These are phyloP conservation scores for Trichoderma simmonsii DNA, from an alignment of 2,329 filamentous ascomycete genomes.

Conservation along the genomic window DNA sequence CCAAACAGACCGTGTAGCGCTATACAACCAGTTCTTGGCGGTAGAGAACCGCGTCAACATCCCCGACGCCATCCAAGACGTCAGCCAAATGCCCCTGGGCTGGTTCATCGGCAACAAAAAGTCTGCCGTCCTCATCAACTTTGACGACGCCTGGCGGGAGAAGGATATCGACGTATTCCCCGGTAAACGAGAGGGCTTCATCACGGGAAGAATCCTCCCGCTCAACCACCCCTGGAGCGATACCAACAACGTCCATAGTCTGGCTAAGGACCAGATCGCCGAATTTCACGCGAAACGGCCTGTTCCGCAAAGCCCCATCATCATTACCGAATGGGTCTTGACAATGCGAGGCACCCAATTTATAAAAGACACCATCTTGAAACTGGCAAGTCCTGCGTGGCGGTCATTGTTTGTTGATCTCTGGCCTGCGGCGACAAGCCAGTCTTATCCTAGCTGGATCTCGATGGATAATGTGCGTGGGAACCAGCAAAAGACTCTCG, in stretches of 20 bases:
- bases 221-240: slow-evolving; percentile 26
- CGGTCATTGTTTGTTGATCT: slow-evolving; percentile 23
- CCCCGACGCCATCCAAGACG: slow-evolving; percentile 24
- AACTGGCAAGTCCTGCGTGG: slow-evolving; percentile 23
- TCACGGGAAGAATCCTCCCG: slow-evolving; percentile 28
- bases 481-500: slow-evolving; percentile 26
- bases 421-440: slow-evolving; percentile 26
- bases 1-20: background rate
- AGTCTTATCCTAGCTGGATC: slow-evolving; percentile 35
- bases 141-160: slow-evolving; percentile 25
- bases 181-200: slow-evolving; percentile 29
- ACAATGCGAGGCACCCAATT: slow-evolving; percentile 20
- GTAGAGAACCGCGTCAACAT: slow-evolving; percentile 26
- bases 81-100: slow-evolving; percentile 27
- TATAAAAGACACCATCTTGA: slow-evolving; percentile 6
- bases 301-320: slow-evolving; percentile 20
- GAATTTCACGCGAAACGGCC: slow-evolving; percentile 20
- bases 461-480: slow-evolving; percentile 29
- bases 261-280: slow-evolving; percentile 26
- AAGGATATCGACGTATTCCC: slow-evolving; percentile 23
- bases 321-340: slow-evolving; percentile 29
- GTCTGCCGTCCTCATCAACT: slow-evolving; percentile 31
- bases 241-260: background rate
- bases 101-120: slow-evolving; percentile 26
- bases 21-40: slow-evolving; percentile 25